These are phyloP conservation scores for Phialophora expanda DNA, from an alignment of 2,329 filamentous ascomycete species.

Conservation along the genomic window DNA sequence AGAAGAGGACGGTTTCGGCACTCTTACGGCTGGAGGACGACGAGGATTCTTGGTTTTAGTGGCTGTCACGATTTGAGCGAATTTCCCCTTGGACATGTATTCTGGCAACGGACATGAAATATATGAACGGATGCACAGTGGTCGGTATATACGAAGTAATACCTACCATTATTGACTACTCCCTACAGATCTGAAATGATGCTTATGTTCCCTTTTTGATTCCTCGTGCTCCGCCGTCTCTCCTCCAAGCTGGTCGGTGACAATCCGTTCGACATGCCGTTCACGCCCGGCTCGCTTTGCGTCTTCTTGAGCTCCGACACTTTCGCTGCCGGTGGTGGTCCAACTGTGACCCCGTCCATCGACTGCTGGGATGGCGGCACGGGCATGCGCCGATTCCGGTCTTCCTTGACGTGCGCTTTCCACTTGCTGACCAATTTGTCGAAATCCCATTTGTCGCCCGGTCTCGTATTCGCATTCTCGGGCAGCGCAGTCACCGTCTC, in stretches of 20 bases:
- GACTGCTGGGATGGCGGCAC: background rate
- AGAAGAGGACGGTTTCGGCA: slow-evolving; percentile 27
- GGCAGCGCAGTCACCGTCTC: slow-evolving; percentile 11
- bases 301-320: slow-evolving; percentile 26
- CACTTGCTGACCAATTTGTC: slow-evolving; percentile 56
- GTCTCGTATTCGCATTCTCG: slow-evolving; percentile 29
- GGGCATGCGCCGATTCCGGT: slow-evolving; percentile 34
- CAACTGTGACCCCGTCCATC: slow-evolving; percentile 1
- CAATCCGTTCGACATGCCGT: slow-evolving; percentile 24
- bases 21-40: slow-evolving; percentile 31
- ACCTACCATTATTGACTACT: background rate
- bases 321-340: slow-evolving; percentile 8
- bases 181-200: slow-evolving; percentile 34
- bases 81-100: slow-evolving; percentile 2
- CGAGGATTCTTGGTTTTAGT: slow-evolving; percentile 35
- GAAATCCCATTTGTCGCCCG: slow-evolving; percentile 52
- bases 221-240: slow-evolving; percentile 25
- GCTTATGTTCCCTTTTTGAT: slow-evolving; percentile 33
- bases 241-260: slow-evolving; percentile 26
- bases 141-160: background rate
- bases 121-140: background rate
- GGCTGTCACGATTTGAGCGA: slow-evolving; percentile 16
- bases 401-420: slow-evolving; percentile 52
- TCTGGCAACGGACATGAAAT: background rate
- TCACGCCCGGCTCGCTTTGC: slow-evolving; percentile 28